Evolutionary conservation across 345 rosid genomes (phyloP).

Genomic region (Eucalyptus sideroxylon): DNA sequence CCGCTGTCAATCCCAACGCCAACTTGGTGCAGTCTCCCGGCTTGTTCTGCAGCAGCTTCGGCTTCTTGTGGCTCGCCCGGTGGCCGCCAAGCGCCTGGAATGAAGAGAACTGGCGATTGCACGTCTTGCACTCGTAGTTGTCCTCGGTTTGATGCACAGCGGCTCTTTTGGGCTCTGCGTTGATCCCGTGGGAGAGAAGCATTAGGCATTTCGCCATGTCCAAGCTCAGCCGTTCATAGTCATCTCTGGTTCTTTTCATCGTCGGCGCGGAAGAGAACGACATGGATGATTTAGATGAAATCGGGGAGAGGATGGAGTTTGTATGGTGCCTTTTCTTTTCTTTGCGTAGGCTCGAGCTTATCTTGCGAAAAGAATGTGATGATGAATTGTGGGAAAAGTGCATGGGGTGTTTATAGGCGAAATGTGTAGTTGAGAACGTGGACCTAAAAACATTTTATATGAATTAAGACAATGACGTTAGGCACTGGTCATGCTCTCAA

Average conservation of each 20-base stretch:
- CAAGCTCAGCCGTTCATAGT: background rate
- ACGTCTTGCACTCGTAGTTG: constrained; percentile 22
- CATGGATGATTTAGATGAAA: background rate
- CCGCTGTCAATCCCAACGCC: background rate
- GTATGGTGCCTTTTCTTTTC: background rate
- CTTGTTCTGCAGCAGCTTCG: background rate
- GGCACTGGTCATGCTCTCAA: background rate
- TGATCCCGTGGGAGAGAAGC: constrained; percentile 2
- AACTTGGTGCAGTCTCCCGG: background rate
- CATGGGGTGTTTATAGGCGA: background rate
- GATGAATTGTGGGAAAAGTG: background rate
- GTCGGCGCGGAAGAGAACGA: background rate
- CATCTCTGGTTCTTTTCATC: constrained; percentile 40
- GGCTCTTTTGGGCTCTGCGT: background rate
- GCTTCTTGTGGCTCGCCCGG: constrained; percentile 35
- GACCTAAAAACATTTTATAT: background rate
- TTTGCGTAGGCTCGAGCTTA: background rate
- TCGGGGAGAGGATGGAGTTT: background rate
- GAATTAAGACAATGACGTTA: background rate
- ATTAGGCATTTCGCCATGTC: constrained; percentile 48
- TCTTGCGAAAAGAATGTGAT: background rate
- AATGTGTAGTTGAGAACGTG: background rate
- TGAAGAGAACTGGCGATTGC: constrained; percentile 15
- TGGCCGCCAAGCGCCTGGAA: constrained; percentile 43
- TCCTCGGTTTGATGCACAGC: background rate